A percentile compares a stretch with the other conserved stretches of the same genome.
phyloP scores from a whole-genome alignment of 306 rosid genomes.

The Erythrophleum fordii region DNA sequence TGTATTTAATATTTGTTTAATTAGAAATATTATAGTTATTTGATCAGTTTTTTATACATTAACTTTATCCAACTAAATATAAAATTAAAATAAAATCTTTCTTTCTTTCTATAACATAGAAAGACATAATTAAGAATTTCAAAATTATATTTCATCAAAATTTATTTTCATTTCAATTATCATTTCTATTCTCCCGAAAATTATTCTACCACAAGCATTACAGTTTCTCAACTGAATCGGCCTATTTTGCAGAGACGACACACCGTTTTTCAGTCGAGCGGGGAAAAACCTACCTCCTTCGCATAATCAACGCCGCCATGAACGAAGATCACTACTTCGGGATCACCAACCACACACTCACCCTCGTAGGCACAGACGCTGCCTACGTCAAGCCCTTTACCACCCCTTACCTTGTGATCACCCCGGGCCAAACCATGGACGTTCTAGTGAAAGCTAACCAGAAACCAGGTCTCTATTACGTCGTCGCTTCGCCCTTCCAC shows the following conservation, averaged over 20 bases:
- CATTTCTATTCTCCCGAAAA: too few species aligned
- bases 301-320: conserved; percentile 37
- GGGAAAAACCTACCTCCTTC: conserved; percentile 46
- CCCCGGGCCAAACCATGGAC: conserved; percentile 58
- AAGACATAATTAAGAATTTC: too few species aligned
- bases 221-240: background rate
- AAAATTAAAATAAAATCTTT: too few species aligned
- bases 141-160: too few species aligned
- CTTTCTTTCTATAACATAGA: too few species aligned
- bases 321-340: conserved; percentile 43
- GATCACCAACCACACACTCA: conserved; percentile 44
- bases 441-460: conserved; percentile 40
- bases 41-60: too few species aligned
- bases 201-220: too few species aligned
- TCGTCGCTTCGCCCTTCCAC: conserved; percentile 26
- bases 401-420: conserved; percentile 40
- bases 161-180: too few species aligned
- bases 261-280: background rate
- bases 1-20: too few species aligned
- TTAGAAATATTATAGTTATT: too few species aligned
- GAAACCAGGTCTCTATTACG: conserved; percentile 27
- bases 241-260: conserved; percentile 31
- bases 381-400: conserved; percentile 43
- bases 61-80: too few species aligned
- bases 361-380: conserved; percentile 38